Base-by-base conservation (phyloP, 306 rosid genomes). In the Castanea crenata region DNA sequence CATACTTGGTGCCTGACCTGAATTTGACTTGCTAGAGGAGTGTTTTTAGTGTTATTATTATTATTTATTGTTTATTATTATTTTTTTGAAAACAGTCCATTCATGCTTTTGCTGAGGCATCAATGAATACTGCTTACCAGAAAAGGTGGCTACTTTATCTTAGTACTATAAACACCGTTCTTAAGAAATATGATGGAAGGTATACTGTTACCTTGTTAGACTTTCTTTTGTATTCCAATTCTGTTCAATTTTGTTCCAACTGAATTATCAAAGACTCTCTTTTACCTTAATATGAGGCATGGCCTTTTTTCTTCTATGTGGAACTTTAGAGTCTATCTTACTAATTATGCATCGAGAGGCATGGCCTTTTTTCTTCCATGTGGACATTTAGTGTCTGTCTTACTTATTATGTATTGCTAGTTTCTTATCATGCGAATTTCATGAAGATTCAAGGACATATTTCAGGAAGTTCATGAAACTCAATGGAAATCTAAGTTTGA, bases 181-280 rank as follows among this genome's bases (percentile, higher is more conserved):
- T 95, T 55, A 91, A 95, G 99, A 95, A 91, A 79, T 95, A 95
- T 31, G 99, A 95, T 82, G 99, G 99, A 85, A 93, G 99, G 98
- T 95, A 85, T 79, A 82, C 80, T 62, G 55, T 72, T 71, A 68
- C 69, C 12, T 80, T 52, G 64, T 69, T 77, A 63, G 34, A 16
- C 69, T 51, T 10, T 75, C 19, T 80, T 75, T 44, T 8, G 15
- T 67, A 0, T 35, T 25, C 69, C 27, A 25, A 62, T 25, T 27
- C 34, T 2, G 23, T 73, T 7, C 46, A 20, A 12, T 23, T 75
- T 38, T 64, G 4, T 75, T 19, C 9, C 35, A 62, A 62, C 41
- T 27, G 6, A 62, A 62, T 62, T 27, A 25, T 62, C 0, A 12
- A 58, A 58, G 6, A 20, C 12, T 5, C 32, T 59, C 31, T 59